A percentile compares a stretch with the other conserved stretches of the same genome.
phyloP scores from a whole-genome alignment of 345 rosid genomes.

The Eucalyptus cloeziana region DNA sequence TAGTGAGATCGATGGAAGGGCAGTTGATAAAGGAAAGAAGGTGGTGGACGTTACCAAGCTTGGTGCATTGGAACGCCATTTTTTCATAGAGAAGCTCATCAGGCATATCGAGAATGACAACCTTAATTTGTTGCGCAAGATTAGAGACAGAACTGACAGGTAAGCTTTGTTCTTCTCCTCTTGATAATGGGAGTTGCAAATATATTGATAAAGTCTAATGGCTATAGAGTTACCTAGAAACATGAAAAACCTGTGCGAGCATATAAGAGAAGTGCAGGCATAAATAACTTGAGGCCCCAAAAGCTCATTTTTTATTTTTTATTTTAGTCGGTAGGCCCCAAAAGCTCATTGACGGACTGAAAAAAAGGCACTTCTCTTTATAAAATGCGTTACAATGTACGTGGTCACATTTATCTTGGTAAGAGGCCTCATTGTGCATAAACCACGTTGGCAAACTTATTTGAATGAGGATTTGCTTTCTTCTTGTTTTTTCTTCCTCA shows the following conservation, averaged over 20 bases:
- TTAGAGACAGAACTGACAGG: conserved; percentile 43
- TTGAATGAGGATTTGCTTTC: background rate
- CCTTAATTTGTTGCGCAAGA: conserved; percentile 31
- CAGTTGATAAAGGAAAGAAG: conserved; percentile 7
- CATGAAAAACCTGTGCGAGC: background rate
- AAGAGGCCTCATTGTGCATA: background rate
- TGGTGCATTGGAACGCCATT: conserved; percentile 31
- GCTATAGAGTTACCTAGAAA: background rate
- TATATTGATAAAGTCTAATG: background rate
- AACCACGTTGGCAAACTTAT: background rate
- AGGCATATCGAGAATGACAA: conserved; percentile 60
- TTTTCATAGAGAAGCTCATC: conserved; percentile 56
- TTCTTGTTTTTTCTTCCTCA: background rate
- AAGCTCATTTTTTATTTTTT: background rate
- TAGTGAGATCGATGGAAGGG: background rate
- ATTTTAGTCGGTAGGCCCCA: background rate
- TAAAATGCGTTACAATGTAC: background rate
- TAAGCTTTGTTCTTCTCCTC: background rate
- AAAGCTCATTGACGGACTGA: background rate
- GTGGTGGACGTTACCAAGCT: conserved; percentile 50
- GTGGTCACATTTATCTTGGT: background rate
- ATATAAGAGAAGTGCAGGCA: background rate
- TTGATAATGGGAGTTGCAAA: background rate
- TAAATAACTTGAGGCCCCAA: background rate
- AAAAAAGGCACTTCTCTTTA: background rate